phyloP scores from a whole-genome alignment of 257 asterid genomes.

The Nicotiana undulata region DNA sequence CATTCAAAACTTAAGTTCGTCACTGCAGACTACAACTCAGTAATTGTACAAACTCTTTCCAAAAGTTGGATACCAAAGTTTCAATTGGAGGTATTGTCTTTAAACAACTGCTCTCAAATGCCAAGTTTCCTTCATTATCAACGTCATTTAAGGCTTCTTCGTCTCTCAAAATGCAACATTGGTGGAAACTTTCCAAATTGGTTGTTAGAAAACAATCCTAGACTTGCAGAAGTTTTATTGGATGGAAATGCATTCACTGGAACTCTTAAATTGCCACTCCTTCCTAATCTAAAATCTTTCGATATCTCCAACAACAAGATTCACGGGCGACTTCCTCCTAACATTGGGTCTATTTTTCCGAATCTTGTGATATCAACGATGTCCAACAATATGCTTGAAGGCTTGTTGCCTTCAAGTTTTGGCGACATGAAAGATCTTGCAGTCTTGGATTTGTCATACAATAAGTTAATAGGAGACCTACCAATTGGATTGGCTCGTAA shows the following conservation, averaged over 20 bases:
- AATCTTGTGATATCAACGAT: background rate
- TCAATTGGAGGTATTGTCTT: background rate
- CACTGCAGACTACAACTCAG: background rate
- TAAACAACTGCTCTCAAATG: background rate
- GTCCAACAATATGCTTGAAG: conserved; percentile 7
- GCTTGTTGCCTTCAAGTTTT: conserved; percentile 9
- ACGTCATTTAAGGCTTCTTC: background rate
- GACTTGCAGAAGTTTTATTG: background rate
- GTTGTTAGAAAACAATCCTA: conserved; percentile 8
- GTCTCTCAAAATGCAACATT: background rate
- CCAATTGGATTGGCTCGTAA: background rate
- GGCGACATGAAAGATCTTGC: background rate
- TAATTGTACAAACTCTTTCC: background rate
- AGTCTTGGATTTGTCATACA: conserved; percentile 15
- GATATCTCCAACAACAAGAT: conserved; percentile 2
- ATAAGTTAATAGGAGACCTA: conserved; percentile 9
- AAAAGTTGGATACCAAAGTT: background rate
- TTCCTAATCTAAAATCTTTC: background rate
- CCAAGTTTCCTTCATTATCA: conserved; percentile 8
- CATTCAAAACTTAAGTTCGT: conserved; percentile 4
- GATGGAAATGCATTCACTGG: conserved; percentile 1
- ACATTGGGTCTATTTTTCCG: background rate
- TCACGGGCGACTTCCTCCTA: background rate
- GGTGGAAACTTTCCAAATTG: conserved; percentile 12
- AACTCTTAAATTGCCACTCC: background rate